Conservation (phyloP, 208 protist species). For the Crithidia brevicula region DNA sequence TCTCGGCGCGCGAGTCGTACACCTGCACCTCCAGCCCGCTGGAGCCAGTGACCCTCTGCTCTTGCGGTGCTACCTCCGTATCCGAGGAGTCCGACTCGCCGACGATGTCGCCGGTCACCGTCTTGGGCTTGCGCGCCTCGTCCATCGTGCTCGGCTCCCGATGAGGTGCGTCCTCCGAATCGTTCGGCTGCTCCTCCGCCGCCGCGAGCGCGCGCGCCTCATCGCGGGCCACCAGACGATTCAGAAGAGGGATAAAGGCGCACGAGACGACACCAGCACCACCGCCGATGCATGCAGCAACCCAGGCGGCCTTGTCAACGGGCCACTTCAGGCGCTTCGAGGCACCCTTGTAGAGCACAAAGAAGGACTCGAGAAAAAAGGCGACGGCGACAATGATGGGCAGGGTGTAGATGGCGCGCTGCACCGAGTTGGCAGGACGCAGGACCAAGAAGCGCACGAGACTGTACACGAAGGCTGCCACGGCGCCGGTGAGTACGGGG, state of each 20-base stretch:
- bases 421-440: conserved; percentile 30
- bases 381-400: conserved; percentile 52
- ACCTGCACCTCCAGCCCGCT: conserved; percentile 15
- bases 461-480: conserved; percentile 43
- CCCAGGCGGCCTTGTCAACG: conserved; percentile 39
- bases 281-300: conserved; percentile 43
- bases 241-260: conserved; percentile 48
- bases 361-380: conserved; percentile 69
- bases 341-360: conserved; percentile 62
- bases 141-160: background rate
- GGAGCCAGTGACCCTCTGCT: conserved; percentile 6
- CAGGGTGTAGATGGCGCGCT: conserved; percentile 39
- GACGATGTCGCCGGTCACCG: conserved; percentile 5
- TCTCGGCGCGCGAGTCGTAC: conserved; percentile 57
- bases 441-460: conserved; percentile 44
- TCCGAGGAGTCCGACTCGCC: conserved; percentile 13
- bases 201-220: conserved; percentile 8
- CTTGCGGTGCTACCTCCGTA: background rate
- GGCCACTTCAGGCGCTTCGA: conserved; percentile 43
- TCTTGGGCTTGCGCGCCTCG: conserved; percentile 6
- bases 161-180: background rate
- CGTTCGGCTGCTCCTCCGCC: conserved; percentile 9
- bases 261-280: conserved; percentile 38
- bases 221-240: conserved; percentile 17
- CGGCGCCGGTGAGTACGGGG: conserved; percentile 45